These are phyloP conservation scores for Harrya chromipes DNA, from an alignment of 768 basidiomycete genomes.

Conservation along the genomic window DNA sequence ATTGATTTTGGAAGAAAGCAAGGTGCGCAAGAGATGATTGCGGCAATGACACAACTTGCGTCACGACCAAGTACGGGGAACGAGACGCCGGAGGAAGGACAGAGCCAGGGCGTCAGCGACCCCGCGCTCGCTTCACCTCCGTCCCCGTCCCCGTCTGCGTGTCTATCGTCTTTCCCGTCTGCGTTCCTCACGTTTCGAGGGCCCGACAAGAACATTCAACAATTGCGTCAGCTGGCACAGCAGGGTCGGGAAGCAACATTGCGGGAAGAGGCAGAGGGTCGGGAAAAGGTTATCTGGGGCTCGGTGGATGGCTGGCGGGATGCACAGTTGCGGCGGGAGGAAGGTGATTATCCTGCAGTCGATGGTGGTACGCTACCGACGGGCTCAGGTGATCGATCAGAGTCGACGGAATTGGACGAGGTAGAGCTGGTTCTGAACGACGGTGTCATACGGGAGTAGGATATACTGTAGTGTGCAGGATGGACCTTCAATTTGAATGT, in stretches of 20 bases:
- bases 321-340: not conserved
- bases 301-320: conserved; percentile 4
- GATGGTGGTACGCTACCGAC: conserved; percentile 10
- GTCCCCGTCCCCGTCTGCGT: not conserved
- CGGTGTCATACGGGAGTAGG: too few relatives aligned
- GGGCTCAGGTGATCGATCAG: too few relatives aligned
- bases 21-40: not conserved
- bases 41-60: not conserved
- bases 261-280: conserved; percentile 39
- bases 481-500: too few relatives aligned
- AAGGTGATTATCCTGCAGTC: not conserved
- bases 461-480: too few relatives aligned
- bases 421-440: too few relatives aligned
- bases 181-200: conserved; percentile 31
- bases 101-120: too few relatives aligned
- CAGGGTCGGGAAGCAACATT: conserved; percentile 43
- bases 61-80: not conserved
- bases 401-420: too few relatives aligned
- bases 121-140: too few relatives aligned
- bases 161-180: conserved; percentile 14
- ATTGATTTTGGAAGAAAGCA: conserved; percentile 28
- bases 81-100: too few relatives aligned
- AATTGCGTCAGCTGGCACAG: conserved; percentile 46
- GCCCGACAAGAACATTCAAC: conserved; percentile 34
- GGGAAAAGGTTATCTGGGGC: conserved; percentile 45